Evolutionary conservation across 2,329 filamentous ascomycete genomes (phyloP).

Genomic region (Fusarium foetens): DNA sequence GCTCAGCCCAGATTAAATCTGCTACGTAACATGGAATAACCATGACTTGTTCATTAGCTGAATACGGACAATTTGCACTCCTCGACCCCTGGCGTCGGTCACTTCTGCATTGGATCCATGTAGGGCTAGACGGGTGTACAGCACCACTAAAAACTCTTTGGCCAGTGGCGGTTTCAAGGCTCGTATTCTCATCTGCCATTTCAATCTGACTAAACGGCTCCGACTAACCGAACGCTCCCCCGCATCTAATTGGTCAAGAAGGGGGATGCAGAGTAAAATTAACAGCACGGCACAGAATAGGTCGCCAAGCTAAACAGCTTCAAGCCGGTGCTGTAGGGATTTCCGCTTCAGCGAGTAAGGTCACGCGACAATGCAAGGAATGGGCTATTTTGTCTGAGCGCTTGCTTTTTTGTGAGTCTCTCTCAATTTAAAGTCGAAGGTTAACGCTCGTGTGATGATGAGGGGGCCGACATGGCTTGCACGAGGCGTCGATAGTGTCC

Average conservation of each 20-base stretch:
- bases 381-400: background rate
- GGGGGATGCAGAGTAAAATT: background rate
- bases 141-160: background rate
- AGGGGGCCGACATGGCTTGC: background rate
- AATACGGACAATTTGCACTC: background rate
- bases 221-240: conserved; percentile 13
- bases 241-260: background rate
- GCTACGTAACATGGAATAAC: conserved; percentile 16
- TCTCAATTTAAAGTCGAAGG: background rate
- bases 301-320: background rate
- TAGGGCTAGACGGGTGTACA: conserved; percentile 6
- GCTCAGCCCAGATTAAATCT: conserved; percentile 9
- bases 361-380: background rate
- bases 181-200: conserved; percentile 17
- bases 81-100: conserved; percentile 2
- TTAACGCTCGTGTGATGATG: background rate
- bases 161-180: conserved; percentile 27
- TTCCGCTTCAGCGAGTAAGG: background rate
- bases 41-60: conserved; percentile 11
- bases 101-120: conserved; percentile 8
- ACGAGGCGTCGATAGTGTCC: background rate
- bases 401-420: background rate
- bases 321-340: background rate
- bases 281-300: background rate
- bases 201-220: conserved; percentile 2